Evolutionary conservation across 2,329 filamentous ascomycete genomes (phyloP).

Genomic region (Piedraia hortae): DNA sequence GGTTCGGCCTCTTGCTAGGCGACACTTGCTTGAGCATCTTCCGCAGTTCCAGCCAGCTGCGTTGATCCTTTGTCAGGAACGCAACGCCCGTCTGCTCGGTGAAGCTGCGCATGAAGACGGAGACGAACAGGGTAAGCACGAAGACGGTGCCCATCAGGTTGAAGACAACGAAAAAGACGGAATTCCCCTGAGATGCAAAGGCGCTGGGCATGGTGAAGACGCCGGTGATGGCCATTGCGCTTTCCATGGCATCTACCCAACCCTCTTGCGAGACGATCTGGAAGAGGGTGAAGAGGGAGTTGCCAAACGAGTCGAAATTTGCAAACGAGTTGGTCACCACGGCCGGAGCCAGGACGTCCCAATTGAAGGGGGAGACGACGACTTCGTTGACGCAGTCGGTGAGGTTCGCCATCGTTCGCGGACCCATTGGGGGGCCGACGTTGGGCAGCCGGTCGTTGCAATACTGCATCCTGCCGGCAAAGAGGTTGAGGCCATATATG

Average conservation of each 20-base stretch:
- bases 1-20: slow-evolving; percentile 72
- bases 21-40: slow-evolving; percentile 82
- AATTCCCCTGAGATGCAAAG: slow-evolving; percentile 52
- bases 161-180: slow-evolving; percentile 84
- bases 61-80: slow-evolving; percentile 80
- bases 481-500: slow-evolving; percentile 82
- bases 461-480: slow-evolving; percentile 48
- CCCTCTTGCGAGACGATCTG: slow-evolving; percentile 97
- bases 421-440: slow-evolving; percentile 3
- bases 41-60: slow-evolving; percentile 83
- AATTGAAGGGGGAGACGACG: slow-evolving; percentile 47
- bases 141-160: slow-evolving; percentile 92
- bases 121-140: slow-evolving; percentile 88
- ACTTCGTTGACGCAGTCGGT: slow-evolving; percentile 67
- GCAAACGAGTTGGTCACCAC: slow-evolving; percentile 56
- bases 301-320: slow-evolving; percentile 85
- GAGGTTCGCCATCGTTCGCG: slow-evolving; percentile 27
- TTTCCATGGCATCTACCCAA: slow-evolving; percentile 82
- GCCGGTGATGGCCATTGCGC: slow-evolving; percentile 56
- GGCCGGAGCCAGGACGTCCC: slow-evolving; percentile 61
- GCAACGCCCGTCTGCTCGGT: slow-evolving; percentile 95
- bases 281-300: slow-evolving; percentile 83
- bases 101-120: slow-evolving; percentile 98
- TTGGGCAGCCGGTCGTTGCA: slow-evolving; percentile 40
- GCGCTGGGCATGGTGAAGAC: slow-evolving; percentile 42